Evolutionary conservation across 106 monocot species (phyloP), one percentile per base, ranked within the genome.

Genomic region (Acorus calamus): DNA sequence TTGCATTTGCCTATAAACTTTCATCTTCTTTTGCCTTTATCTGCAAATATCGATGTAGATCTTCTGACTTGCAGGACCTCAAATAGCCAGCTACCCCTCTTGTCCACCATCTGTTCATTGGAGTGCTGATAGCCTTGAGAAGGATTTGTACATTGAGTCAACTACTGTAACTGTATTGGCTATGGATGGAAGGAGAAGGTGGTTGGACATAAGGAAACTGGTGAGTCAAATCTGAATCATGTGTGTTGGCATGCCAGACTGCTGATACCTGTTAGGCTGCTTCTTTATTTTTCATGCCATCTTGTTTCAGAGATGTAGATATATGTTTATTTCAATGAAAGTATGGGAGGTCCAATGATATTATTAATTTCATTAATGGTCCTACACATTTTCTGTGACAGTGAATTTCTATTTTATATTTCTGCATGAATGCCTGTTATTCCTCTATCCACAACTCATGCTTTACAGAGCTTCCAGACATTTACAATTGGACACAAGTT

Each of bases 171-270:
- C 91, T 52, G 73, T 98, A 71, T 62, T 98, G 75, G 87, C 96
- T 2, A 98, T 98, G 96, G 96, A 98, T 85, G 96, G 91, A 66
- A 91, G 79, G 61, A 87, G 91, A 59, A 76, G 96, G 62, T 98
- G 96, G 91, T 66, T 98, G 68, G 96, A 98, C 76, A 91, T 98
- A 66, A 76, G 56, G 46, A 79, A 92, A 64, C 78, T 83, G 79
- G 96, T 98, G 73, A 75, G 28, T 28, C 28, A 28, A 28, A 28
- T 28, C 28, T 28, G 28, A 28, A 28, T 28, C 28, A 28, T 28
- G 28, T 28, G 0, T 28, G 28, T 28, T 28, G 28, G 28, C 28
- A 28, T 28, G 28, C 28, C 28, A 28, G 55, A 45, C 7, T 4
- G 46, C 45, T 51, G 47, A 11, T 11, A 53, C 14, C 55, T 52